A percentile compares a stretch with the other conserved stretches of the same genome.
These are phyloP conservation scores for Xylaria sp. DNA, from an alignment of 2,329 filamentous ascomycete species.

Conservation along the genomic window DNA sequence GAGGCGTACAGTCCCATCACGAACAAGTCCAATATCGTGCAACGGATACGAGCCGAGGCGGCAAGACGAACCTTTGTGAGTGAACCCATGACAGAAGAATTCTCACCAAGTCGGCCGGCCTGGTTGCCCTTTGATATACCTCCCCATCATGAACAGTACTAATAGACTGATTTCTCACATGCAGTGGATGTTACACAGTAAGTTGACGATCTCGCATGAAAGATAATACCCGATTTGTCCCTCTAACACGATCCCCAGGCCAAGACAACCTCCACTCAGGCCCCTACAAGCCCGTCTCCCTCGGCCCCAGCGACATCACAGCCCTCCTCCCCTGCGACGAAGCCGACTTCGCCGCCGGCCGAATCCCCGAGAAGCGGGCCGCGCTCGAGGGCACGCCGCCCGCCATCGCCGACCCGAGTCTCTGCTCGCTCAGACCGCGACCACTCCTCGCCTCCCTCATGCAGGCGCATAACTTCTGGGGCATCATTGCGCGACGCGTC, in stretches of 20 bases:
- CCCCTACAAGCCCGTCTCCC: slow-evolving; percentile 45
- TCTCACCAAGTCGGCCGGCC: background rate
- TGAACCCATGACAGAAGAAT: slow-evolving; percentile 3
- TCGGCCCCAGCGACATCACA: slow-evolving; percentile 50
- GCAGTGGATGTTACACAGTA: slow-evolving; percentile 54
- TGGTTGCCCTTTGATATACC: background rate
- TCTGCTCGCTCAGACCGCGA: slow-evolving; percentile 40
- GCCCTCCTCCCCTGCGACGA: slow-evolving; percentile 50
- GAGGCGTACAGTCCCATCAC: slow-evolving; percentile 45
- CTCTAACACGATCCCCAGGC: slow-evolving; percentile 27
- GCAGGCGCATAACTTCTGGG: slow-evolving; percentile 52
- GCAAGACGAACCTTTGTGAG: slow-evolving; percentile 51
- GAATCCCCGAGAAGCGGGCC: slow-evolving; percentile 45
- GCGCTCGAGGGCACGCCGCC: slow-evolving; percentile 50
- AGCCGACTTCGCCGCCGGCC: slow-evolving; percentile 44
- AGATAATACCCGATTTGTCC: background rate
- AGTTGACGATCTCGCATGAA: slow-evolving; percentile 15
- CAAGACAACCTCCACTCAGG: slow-evolving; percentile 54
- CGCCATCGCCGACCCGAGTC: slow-evolving; percentile 40
- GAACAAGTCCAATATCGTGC: slow-evolving; percentile 38
- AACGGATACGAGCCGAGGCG: slow-evolving; percentile 48
- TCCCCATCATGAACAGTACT: background rate
- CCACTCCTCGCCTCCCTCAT: slow-evolving; percentile 53
- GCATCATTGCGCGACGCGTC: slow-evolving; percentile 44
- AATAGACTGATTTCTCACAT: background rate